Percentiles rank a stretch among this genome's conserved stretches.
phyloP scores from a whole-genome alignment of 352 stramenopile species.

The Globisporangium viniferum region DNA sequence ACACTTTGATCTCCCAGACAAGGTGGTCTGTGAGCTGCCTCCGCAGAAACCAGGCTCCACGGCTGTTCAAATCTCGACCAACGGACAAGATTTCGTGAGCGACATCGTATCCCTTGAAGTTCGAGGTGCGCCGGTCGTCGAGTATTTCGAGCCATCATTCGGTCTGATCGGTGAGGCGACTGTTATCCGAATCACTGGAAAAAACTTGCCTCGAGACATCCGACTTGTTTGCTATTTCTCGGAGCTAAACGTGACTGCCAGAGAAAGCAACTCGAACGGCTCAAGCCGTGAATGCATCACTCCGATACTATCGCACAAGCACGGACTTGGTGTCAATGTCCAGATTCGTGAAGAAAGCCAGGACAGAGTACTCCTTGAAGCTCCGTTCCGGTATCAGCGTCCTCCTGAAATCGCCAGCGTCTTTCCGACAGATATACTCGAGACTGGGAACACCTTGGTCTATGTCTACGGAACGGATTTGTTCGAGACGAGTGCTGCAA shows the following conservation, averaged over 20 bases:
- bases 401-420: constrained; percentile 12
- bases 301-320: background rate
- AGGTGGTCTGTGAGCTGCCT: constrained; percentile 3
- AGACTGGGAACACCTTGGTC: constrained; percentile 3
- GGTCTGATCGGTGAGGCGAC: constrained; percentile 19
- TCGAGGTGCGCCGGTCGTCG: constrained; percentile 17
- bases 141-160: constrained; percentile 21
- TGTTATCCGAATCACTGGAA: constrained; percentile 21
- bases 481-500: constrained; percentile 14
- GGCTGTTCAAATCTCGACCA: constrained; percentile 26
- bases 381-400: constrained; percentile 24
- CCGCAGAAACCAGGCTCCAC: constrained; percentile 4
- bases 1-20: background rate
- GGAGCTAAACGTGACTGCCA: constrained; percentile 6
- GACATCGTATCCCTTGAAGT: constrained; percentile 14
- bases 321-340: constrained; percentile 7
- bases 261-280: background rate
- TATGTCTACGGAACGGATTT: constrained; percentile 21
- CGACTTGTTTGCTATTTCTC: constrained; percentile 24
- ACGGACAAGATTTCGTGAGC: constrained; percentile 37
- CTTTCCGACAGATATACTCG: constrained; percentile 10
- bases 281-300: background rate
- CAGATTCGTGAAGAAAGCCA: constrained; percentile 28
- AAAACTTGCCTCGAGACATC: constrained; percentile 23
- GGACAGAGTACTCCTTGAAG: constrained; percentile 19